Conservation (phyloP, 805 yeast species). For the Ogataea methylovora region DNA sequence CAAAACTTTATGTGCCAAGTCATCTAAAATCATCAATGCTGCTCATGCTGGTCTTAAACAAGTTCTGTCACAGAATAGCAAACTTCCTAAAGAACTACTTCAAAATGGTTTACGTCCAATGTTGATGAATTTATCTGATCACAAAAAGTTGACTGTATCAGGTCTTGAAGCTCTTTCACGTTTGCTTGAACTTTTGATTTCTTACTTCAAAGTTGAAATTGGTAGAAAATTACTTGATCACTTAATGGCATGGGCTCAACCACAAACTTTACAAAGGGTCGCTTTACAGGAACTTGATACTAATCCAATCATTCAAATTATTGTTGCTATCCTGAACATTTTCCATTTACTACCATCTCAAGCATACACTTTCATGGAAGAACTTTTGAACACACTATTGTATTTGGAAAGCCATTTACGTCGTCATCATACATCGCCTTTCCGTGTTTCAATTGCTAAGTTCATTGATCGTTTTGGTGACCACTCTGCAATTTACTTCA, state of each 20-base stretch:
- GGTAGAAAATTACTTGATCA: constrained; percentile 92
- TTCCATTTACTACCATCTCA: constrained; percentile 89
- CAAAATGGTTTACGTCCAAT: constrained; percentile 95
- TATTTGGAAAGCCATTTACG: constrained; percentile 77
- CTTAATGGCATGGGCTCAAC: constrained; percentile 92
- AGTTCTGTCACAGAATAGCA: constrained; percentile 77
- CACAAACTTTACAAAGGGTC: constrained; percentile 62
- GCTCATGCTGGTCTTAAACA: constrained; percentile 84
- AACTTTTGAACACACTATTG: constrained; percentile 67
- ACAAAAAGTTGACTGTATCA: constrained; percentile 78
- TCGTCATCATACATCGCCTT: constrained; percentile 81
- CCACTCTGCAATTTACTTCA: constrained; percentile 65
- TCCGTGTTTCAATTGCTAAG: constrained; percentile 83
- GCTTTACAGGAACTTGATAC: constrained; percentile 75
- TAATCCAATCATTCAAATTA: constrained; percentile 77
- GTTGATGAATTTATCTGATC: constrained; percentile 91
- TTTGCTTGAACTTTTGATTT: constrained; percentile 75
- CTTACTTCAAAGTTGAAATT: constrained; percentile 93
- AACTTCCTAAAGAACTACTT: constrained; percentile 87
- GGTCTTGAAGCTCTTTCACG: constrained; percentile 90
- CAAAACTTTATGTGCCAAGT: constrained; percentile 81
- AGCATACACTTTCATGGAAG: constrained; percentile 88
- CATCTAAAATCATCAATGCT: constrained; percentile 84
- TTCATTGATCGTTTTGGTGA: constrained; percentile 77
- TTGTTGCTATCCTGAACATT: constrained; percentile 82